Evolutionary conservation across 495 filamentous ascomycete genomes (phyloP).

Genomic region (Penicillium cinerascens): DNA sequence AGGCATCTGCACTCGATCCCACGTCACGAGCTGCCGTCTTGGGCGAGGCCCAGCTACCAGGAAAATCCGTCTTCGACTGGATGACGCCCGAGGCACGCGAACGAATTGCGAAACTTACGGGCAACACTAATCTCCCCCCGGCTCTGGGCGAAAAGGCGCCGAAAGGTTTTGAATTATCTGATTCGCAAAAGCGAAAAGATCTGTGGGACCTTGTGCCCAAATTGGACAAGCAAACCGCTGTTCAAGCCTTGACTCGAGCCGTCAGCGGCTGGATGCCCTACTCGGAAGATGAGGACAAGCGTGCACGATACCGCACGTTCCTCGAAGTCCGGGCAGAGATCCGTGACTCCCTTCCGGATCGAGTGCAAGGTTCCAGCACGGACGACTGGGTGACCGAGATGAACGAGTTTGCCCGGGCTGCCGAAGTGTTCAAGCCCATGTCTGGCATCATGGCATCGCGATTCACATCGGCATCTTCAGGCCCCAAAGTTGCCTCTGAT

Average conservation of each 20-base stretch:
- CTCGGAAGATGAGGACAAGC: slow-evolving; percentile 73
- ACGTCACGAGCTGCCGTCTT: slow-evolving; percentile 75
- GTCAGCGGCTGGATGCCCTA: slow-evolving; percentile 80
- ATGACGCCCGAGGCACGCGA: slow-evolving; percentile 78
- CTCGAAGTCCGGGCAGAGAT: slow-evolving; percentile 75
- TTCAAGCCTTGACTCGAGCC: slow-evolving; percentile 71
- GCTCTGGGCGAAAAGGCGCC: slow-evolving; percentile 71
- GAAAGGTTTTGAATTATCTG: slow-evolving; percentile 54
- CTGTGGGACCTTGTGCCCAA: slow-evolving; percentile 66
- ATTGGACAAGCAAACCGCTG: slow-evolving; percentile 68
- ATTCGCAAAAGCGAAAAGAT: slow-evolving; percentile 56
- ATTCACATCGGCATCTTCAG: slow-evolving; percentile 71
- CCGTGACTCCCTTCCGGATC: slow-evolving; percentile 56
- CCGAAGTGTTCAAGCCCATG: slow-evolving; percentile 89
- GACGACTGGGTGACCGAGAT: slow-evolving; percentile 81
- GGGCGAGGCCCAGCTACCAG: slow-evolving; percentile 77
- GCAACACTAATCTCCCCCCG: slow-evolving; percentile 70
- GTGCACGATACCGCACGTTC: slow-evolving; percentile 71
- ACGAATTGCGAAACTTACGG: slow-evolving; percentile 70
- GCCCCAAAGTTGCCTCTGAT: slow-evolving; percentile 42
- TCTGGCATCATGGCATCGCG: slow-evolving; percentile 86
- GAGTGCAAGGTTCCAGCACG: slow-evolving; percentile 50
- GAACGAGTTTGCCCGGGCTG: slow-evolving; percentile 82
- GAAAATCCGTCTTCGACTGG: slow-evolving; percentile 95
- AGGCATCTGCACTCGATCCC: slow-evolving; percentile 72